These are phyloP conservation scores for Xylariaceae sp. DNA, from an alignment of 2,329 filamentous ascomycete genomes.

Conservation along the genomic window DNA sequence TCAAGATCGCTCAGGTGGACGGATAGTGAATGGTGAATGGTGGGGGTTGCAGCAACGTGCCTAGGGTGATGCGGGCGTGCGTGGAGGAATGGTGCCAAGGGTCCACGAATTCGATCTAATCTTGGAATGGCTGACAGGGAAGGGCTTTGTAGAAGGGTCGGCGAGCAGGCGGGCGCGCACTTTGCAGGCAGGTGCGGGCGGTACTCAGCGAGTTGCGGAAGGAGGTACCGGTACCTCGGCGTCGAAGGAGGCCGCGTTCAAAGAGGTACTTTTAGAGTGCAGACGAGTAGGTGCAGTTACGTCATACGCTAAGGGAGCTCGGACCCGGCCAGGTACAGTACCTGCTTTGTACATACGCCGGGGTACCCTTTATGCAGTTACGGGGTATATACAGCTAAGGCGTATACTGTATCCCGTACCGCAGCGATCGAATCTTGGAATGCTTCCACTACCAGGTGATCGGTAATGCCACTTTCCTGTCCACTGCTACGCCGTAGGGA, in stretches of 20 bases:
- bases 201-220: too few species aligned
- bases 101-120: slow-evolving; percentile 1
- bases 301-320: background rate
- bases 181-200: background rate
- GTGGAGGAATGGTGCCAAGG: background rate
- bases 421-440: too few species aligned
- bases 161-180: background rate
- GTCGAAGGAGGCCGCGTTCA: background rate
- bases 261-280: background rate
- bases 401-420: too few species aligned
- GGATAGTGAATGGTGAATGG: background rate
- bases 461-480: too few species aligned
- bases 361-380: background rate
- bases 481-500: too few species aligned
- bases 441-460: too few species aligned
- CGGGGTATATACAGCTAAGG: background rate
- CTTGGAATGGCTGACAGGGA: background rate
- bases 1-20: background rate
- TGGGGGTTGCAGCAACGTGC: background rate
- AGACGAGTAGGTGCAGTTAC: background rate
- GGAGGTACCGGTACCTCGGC: background rate
- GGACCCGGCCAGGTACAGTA: too few species aligned
- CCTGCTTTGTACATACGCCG: too few species aligned
- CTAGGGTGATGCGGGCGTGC: background rate
- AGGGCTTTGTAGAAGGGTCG: background rate